A percentile compares a stretch with the other conserved stretches of the same genome.
These are phyloP conservation scores for Ophiostoma sp. DNA, from an alignment of 2,329 filamentous ascomycete species.

Conservation along the genomic window DNA sequence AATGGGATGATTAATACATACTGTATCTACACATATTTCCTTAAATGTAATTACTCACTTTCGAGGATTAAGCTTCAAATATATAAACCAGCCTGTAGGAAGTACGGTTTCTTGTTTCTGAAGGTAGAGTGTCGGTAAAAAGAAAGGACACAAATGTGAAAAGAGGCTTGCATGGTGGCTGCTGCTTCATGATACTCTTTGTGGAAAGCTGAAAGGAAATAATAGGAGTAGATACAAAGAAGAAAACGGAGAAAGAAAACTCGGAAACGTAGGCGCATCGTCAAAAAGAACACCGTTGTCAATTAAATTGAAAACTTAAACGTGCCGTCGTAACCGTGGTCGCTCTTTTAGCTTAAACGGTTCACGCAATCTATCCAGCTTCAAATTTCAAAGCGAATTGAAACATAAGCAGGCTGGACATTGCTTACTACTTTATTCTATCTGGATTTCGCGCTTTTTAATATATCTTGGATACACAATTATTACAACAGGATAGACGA, in stretches of 20 bases:
- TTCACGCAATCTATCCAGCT: not conserved
- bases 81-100: no score
- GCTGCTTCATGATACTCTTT: not conserved
- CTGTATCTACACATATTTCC: not conserved
- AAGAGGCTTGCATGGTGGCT: not conserved
- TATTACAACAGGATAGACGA: not conserved
- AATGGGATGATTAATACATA: not conserved
- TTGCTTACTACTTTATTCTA: not conserved
- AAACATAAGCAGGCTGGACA: not conserved
- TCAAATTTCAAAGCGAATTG: not conserved
- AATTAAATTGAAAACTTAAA: not conserved
- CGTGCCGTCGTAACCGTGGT: not conserved
- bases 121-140: not conserved
- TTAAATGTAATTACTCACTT: not conserved
- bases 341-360: not conserved
- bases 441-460: not conserved
- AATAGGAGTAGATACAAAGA: not conserved
- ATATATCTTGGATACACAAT: not conserved
- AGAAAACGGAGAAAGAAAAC: not conserved
- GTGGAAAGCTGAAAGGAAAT: not conserved
- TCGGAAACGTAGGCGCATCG: not conserved
- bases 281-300: conserved; percentile 1
- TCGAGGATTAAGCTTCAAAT: no score
- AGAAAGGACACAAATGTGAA: not conserved
- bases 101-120: no score